These are phyloP conservation scores for Plasmodium chabaudi DNA, from an alignment of 169 alveolate genomes.

Conservation along the genomic window DNA sequence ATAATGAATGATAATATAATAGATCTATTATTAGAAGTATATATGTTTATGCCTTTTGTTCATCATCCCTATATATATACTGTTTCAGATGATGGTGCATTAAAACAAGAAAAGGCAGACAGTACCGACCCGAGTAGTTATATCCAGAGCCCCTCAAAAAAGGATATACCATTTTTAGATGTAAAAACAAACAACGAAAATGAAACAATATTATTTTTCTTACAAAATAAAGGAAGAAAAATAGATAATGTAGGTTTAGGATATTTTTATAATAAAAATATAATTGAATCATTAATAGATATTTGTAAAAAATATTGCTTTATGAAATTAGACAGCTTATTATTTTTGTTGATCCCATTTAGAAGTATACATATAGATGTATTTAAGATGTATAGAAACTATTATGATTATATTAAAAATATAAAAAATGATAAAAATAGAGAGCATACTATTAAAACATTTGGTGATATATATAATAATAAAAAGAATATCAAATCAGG, in stretches of 20 bases:
- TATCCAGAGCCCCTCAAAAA: no score
- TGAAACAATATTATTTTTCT: not conserved
- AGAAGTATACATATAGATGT: conserved; percentile 31
- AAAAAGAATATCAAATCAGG: no score
- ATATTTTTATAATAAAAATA: conserved; percentile 29
- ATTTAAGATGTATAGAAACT: conserved; percentile 24
- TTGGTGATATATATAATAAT: no score
- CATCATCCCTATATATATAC: conserved; percentile 69
- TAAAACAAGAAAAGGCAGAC: not conserved
- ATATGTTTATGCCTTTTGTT: conserved; percentile 26
- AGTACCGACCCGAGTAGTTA: no score
- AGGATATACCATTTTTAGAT: no score
- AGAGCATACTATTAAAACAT: no score
- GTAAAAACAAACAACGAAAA: not conserved
- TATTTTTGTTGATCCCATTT: conserved; percentile 54
- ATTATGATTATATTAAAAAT: conserved; percentile 60
- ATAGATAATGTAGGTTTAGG: conserved; percentile 18
- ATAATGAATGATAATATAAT: conserved; percentile 34
- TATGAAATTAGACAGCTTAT: conserved; percentile 27
- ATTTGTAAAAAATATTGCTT: conserved; percentile 32
- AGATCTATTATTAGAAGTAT: conserved; percentile 10
- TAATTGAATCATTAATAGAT: conserved; percentile 30
- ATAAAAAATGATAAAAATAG: not conserved
- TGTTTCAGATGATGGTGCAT: not conserved
- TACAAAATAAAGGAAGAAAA: not conserved